phyloP scores from a whole-genome alignment of 2,329 filamentous ascomycete genomes.

The Penicillium sp. region DNA sequence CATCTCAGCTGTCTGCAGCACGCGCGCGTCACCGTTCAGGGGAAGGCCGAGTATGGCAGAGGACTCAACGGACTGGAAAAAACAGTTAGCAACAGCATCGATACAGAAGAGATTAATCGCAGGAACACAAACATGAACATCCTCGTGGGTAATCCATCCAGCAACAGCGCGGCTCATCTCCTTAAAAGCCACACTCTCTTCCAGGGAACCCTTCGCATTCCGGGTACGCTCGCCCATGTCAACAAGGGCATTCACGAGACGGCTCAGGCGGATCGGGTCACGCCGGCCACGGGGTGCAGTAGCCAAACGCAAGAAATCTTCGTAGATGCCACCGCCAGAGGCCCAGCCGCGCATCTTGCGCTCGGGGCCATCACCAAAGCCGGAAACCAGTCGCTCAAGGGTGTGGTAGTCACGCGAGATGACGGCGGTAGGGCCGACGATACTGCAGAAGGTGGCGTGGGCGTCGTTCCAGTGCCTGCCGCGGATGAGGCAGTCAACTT shows the following conservation, averaged over 20 bases:
- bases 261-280: conserved; percentile 50
- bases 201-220: conserved; percentile 60
- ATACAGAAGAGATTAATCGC: not conserved
- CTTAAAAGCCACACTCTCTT: conserved; percentile 74
- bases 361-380: conserved; percentile 69
- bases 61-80: conserved; percentile 40
- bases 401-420: conserved; percentile 80
- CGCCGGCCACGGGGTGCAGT: conserved; percentile 47
- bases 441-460: conserved; percentile 78
- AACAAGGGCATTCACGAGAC: conserved; percentile 56
- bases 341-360: conserved; percentile 74
- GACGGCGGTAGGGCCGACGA: conserved; percentile 81
- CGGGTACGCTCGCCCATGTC: conserved; percentile 49
- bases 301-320: conserved; percentile 63
- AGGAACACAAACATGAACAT: conserved; percentile 60
- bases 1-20: conserved; percentile 73
- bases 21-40: conserved; percentile 73
- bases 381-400: conserved; percentile 71
- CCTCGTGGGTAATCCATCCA: conserved; percentile 65
- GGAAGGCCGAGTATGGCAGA: conserved; percentile 50
- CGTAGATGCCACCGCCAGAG: conserved; percentile 80
- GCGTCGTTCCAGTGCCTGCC: conserved; percentile 80
- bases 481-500: conserved; percentile 80
- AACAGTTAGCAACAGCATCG: conserved; percentile 7
- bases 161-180: conserved; percentile 82